A percentile compares a stretch with the other conserved stretches of the same genome.
These are phyloP conservation scores for Beauveria caledonica DNA, from an alignment of 2,329 filamentous ascomycete species.

Conservation along the genomic window DNA sequence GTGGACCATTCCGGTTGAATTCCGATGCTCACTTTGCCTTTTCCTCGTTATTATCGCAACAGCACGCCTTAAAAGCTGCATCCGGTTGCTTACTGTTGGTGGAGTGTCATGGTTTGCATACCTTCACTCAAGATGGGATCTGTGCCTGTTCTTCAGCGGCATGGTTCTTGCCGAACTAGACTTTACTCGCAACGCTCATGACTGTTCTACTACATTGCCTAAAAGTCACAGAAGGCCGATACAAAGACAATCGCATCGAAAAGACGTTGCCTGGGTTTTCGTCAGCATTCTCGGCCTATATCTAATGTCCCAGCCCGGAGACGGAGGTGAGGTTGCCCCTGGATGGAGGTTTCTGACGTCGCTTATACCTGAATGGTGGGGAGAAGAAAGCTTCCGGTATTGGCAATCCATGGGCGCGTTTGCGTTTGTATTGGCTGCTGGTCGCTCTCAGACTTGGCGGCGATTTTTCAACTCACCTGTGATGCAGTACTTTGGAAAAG, in stretches of 20 bases:
- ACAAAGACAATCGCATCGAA: not conserved
- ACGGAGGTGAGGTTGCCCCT: slow-evolving; percentile 37
- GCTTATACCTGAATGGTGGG: slow-evolving; percentile 41
- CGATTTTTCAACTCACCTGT: slow-evolving; percentile 39
- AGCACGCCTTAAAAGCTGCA: slow-evolving; percentile 33
- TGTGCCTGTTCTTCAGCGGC: slow-evolving; percentile 46
- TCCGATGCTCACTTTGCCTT: slow-evolving; percentile 48
- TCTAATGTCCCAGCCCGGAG: slow-evolving; percentile 34
- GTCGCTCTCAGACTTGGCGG: slow-evolving; percentile 38
- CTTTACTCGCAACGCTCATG: slow-evolving; percentile 38
- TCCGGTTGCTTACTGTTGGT: slow-evolving; percentile 35
- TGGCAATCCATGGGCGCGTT: slow-evolving; percentile 48
- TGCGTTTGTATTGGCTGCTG: slow-evolving; percentile 42
- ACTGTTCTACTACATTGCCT: slow-evolving; percentile 18
- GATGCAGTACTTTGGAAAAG: slow-evolving; percentile 51
- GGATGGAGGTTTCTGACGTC: slow-evolving; percentile 42
- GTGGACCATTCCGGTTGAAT: slow-evolving; percentile 57
- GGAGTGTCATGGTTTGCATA: slow-evolving; percentile 37
- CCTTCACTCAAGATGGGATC: slow-evolving; percentile 43
- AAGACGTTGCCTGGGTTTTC: slow-evolving; percentile 27
- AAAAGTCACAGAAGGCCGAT: too few species aligned
- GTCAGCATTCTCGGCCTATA: slow-evolving; percentile 44
- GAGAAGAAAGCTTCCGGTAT: slow-evolving; percentile 42
- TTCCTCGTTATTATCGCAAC: slow-evolving; percentile 47
- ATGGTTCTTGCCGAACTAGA: slow-evolving; percentile 49